These are phyloP conservation scores for Galerina marginata DNA, from an alignment of 768 basidiomycete genomes.

Conservation along the genomic window DNA sequence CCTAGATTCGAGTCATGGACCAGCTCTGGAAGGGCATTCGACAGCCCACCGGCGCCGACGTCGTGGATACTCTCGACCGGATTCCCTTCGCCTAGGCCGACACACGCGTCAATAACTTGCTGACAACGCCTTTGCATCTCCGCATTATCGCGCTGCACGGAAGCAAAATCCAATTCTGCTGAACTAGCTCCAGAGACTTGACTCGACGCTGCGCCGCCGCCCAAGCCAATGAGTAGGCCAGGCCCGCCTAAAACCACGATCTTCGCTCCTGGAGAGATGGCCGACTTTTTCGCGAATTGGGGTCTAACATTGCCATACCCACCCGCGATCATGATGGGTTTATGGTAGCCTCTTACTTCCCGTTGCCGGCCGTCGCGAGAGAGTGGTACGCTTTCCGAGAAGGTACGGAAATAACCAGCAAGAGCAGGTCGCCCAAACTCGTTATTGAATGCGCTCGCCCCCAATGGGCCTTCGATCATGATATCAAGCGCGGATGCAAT, in stretches of 20 bases:
- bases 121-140: conserved; percentile 98
- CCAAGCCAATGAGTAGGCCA: conserved; percentile 94
- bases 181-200: conserved; percentile 90
- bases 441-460: conserved; percentile 96
- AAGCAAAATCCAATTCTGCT: conserved; percentile 95
- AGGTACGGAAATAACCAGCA: conserved; percentile 94
- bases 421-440: conserved; percentile 96
- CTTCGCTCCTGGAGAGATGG: conserved; percentile 82
- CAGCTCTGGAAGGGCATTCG: conserved; percentile 95
- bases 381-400: conserved; percentile 76
- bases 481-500: conserved; percentile 95
- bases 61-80: conserved; percentile 98
- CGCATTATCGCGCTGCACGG: conserved; percentile 96
- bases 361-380: conserved; percentile 48
- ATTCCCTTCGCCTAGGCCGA: conserved; percentile 57
- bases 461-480: conserved; percentile 96
- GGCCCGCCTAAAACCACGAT: conserved; percentile 95
- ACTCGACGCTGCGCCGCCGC: conserved; percentile 95
- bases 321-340: conserved; percentile 99
- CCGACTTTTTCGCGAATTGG: conserved; percentile 77
- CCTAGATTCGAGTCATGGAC: conserved; percentile 96
- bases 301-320: conserved; percentile 94
- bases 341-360: conserved; percentile 95
- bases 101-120: conserved; percentile 95
- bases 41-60: conserved; percentile 95